phyloP scores from a whole-genome alignment of 2,329 filamentous ascomycete genomes.

The Trichoderma guizhouense region DNA sequence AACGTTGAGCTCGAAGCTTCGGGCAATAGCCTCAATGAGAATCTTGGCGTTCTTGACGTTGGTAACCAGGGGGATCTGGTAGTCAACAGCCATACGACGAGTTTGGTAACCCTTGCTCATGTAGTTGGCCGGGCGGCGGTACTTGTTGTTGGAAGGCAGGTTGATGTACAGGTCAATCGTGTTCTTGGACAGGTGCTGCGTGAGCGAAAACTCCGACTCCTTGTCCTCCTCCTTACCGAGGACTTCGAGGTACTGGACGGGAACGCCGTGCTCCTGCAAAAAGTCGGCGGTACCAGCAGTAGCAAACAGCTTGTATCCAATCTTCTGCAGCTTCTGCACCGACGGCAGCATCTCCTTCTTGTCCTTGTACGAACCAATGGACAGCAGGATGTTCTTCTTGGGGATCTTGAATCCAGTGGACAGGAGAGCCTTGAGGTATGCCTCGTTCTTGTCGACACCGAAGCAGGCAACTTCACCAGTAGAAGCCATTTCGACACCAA shows the following conservation, averaged over 20 bases:
- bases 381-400: constrained; percentile 91
- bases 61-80: constrained; percentile 94
- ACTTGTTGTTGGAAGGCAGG: constrained; percentile 96
- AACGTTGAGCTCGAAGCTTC: constrained; percentile 82
- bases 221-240: constrained; percentile 78
- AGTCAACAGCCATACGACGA: constrained; percentile 93
- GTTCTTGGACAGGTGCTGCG: constrained; percentile 95
- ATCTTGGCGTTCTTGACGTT: constrained; percentile 99
- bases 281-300: constrained; percentile 97
- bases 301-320: constrained; percentile 94
- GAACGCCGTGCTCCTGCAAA: constrained; percentile 85
- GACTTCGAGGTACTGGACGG: constrained; percentile 90
- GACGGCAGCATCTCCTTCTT: constrained; percentile 97
- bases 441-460: constrained; percentile 92
- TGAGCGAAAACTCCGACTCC: constrained; percentile 94
- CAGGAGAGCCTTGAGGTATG: constrained; percentile 92
- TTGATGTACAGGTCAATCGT: constrained; percentile 99
- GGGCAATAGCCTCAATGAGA: constrained; percentile 86
- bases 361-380: constrained; percentile 95
- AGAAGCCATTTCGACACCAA: constrained; percentile 98
- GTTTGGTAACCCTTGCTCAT: constrained; percentile 98
- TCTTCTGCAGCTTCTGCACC: constrained; percentile 79
- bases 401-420: constrained; percentile 96
- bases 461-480: constrained; percentile 98
- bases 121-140: constrained; percentile 93